Evolutionary conservation across 345 rosid genomes (phyloP).

Genomic region (Salix exigua): DNA sequence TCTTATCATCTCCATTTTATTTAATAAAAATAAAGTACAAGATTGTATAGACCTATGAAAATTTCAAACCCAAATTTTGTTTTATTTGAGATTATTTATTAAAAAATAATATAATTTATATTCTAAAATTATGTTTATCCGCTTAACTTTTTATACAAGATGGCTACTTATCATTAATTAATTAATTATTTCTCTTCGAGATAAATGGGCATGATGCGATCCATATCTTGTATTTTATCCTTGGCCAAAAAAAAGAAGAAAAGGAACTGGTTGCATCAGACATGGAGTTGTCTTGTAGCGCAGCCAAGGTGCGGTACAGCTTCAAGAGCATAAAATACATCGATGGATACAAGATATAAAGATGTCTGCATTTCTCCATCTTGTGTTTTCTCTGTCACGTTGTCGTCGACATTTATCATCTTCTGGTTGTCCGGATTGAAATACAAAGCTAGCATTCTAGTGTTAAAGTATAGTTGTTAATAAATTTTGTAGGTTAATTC

Average conservation of each 20-base stretch:
- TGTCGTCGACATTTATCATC: not conserved
- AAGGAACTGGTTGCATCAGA: not conserved
- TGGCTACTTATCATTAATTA: not conserved
- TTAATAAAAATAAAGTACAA: too few relatives aligned
- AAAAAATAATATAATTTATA: too few relatives aligned
- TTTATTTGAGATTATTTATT: accelerated
- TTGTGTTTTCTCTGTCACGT: not conserved
- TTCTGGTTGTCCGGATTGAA: not conserved
- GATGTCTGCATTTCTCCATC: not conserved
- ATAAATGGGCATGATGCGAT: not conserved
- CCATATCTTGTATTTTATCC: too few relatives aligned
- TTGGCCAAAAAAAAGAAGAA: too few relatives aligned
- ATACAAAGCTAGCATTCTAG: not conserved
- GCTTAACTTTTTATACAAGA: too few relatives aligned
- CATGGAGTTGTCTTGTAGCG: not conserved
- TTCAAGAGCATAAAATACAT: not conserved
- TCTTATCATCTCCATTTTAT: too few relatives aligned
- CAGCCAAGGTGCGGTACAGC: not conserved
- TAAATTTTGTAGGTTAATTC: too few relatives aligned
- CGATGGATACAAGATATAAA: not conserved
- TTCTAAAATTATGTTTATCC: too few relatives aligned
- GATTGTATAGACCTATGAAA: accelerated
- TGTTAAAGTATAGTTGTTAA: too few relatives aligned
- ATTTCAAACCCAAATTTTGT: too few relatives aligned
- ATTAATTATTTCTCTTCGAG: not conserved